A percentile compares a stretch with the other conserved stretches of the same genome.
These are phyloP conservation scores for Debaryomyces hansenii DNA, from an alignment of 805 yeast species.

Conservation along the genomic window DNA sequence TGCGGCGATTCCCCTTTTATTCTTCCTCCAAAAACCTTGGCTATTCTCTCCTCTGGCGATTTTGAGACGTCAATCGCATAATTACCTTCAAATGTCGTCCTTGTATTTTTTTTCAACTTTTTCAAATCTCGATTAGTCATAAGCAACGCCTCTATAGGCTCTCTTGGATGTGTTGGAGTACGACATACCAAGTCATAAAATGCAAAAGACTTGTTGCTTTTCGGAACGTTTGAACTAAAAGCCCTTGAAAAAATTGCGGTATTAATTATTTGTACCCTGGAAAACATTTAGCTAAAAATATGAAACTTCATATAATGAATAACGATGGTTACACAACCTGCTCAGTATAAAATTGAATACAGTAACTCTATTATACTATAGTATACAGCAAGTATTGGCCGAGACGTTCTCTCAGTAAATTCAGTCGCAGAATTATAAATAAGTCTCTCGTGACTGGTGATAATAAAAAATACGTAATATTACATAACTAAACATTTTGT, in stretches of 20 bases:
- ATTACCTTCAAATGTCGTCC: slow-evolving; percentile 32
- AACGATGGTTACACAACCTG: background rate
- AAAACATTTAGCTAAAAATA: background rate
- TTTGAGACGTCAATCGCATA: slow-evolving; percentile 22
- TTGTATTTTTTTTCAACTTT: slow-evolving; percentile 18
- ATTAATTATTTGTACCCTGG: background rate
- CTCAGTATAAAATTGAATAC: no score
- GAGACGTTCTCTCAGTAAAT: background rate
- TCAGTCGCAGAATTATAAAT: background rate
- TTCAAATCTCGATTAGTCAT: slow-evolving; percentile 20
- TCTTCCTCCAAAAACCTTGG: slow-evolving; percentile 55
- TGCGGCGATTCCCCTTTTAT: slow-evolving; percentile 51
- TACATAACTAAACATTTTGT: slow-evolving; percentile 4
- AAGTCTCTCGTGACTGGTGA: background rate
- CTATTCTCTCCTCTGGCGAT: slow-evolving; percentile 49
- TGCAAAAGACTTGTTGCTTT: slow-evolving; percentile 14
- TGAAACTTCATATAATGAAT: background rate
- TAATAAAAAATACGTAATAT: background rate
- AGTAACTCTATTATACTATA: no score
- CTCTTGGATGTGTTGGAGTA: slow-evolving; percentile 33
- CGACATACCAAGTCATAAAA: slow-evolving; percentile 38
- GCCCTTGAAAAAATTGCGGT: background rate
- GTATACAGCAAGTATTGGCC: no score
- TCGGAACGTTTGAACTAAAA: background rate
- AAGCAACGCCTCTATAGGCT: slow-evolving; percentile 31